These are phyloP conservation scores for Trichosphaerium sp. DNA, from an alignment of 78 protist species.

Conservation along the genomic window DNA sequence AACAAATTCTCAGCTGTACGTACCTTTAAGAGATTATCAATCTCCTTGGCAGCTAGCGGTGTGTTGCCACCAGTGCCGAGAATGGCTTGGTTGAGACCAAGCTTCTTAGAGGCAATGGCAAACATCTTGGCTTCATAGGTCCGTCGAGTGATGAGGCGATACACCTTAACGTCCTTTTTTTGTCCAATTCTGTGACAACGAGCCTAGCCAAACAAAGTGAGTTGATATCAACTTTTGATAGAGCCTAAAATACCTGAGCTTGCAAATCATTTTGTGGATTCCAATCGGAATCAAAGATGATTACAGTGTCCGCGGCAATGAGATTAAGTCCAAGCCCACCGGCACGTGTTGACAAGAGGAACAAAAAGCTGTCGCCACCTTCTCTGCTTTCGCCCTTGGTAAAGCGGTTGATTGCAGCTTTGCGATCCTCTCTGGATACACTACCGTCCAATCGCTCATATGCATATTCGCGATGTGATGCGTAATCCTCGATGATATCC, in stretches of 20 bases:
- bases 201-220: conserved; percentile 29
- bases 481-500: conserved; percentile 74
- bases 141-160: conserved; percentile 70
- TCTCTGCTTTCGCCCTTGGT: conserved; percentile 4
- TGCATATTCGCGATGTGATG: conserved; percentile 19
- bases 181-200: conserved; percentile 95
- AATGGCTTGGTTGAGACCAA: conserved; percentile 64
- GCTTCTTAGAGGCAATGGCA: conserved; percentile 67
- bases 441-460: conserved; percentile 76
- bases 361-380: conserved; percentile 45
- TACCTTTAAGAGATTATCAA: too few relatives aligned
- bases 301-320: conserved; percentile 85
- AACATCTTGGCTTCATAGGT: conserved; percentile 73
- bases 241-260: conserved; percentile 24
- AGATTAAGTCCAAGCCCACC: conserved; percentile 93
- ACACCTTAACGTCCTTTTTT: conserved; percentile 70
- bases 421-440: conserved; percentile 42
- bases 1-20: too few relatives aligned
- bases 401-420: conserved; percentile 79
- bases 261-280: conserved; percentile 92
- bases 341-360: conserved; percentile 84
- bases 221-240: neutral
- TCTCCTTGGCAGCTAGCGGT: too few relatives aligned
- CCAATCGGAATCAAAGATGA: conserved; percentile 93
- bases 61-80: too few relatives aligned